Evolutionary conservation across 2,329 filamentous ascomycete genomes (phyloP).

Genomic region (Paraconiothyrium sp.): DNA sequence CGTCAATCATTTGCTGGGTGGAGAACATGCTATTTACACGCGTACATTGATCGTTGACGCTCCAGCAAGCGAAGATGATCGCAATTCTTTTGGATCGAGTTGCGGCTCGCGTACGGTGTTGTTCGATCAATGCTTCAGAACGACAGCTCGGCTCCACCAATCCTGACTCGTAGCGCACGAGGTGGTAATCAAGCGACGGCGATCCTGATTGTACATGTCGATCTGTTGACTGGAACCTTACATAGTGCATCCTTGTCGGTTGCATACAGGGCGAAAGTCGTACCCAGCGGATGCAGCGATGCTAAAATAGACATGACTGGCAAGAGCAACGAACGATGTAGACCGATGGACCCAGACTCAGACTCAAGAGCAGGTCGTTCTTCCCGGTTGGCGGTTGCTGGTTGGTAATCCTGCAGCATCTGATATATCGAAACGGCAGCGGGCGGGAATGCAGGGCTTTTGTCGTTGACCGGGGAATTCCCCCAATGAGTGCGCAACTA

Average conservation of each 20-base stretch:
- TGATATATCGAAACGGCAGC: constrained; percentile 13
- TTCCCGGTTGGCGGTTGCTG: not conserved
- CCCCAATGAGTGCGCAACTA: constrained; percentile 10
- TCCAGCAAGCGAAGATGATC: constrained; percentile 9
- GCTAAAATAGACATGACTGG: not conserved
- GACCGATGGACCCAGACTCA: not conserved
- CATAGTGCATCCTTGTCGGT: not conserved
- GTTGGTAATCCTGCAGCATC: constrained; percentile 6
- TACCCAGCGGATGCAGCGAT: not conserved
- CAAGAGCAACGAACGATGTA: not conserved
- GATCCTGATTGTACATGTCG: constrained; percentile 2
- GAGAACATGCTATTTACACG: not conserved
- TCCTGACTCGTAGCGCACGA: constrained; percentile 8
- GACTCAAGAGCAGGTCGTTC: constrained; percentile 1
- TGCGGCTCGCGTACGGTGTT: constrained; percentile 7
- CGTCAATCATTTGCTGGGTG: constrained; percentile 2
- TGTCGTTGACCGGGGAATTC: not conserved
- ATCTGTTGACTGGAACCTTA: not conserved
- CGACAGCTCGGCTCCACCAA: constrained; percentile 5
- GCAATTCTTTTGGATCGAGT: not conserved
- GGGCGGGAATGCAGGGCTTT: constrained; percentile 7
- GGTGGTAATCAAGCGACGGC: not conserved
- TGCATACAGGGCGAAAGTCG: constrained; percentile 7
- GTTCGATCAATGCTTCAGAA: not conserved
- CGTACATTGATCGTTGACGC: not conserved